Evolutionary conservation across 306 rosid genomes (phyloP), one percentile per base, ranked within the genome.

Genomic region (Prunus mume): DNA sequence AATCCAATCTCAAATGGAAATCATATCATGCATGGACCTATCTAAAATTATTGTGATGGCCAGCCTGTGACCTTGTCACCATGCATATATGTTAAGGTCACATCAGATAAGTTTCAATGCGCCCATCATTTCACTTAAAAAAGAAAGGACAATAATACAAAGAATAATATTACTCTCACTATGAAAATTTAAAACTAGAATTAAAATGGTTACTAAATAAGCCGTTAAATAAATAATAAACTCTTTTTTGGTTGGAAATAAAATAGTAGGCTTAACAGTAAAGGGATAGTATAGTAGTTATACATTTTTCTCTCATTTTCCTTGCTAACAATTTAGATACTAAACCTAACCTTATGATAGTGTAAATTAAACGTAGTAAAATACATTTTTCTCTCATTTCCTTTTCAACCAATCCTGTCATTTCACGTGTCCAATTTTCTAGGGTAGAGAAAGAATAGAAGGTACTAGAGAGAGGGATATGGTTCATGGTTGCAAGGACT

Each of bases 41-140:
- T 80, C 65, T 45, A 55, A 65, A 74, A 77, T 79, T 73, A 79
- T 81, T 69, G 77, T 20, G 65, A 72, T 27, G 52, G 81, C 89
- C 91, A 86, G 86, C 72, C 88, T 87, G 87, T 72, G 17, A 38
- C 75, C 12, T 51, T 47, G 50, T 83, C 85, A 75, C 67, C 30
- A 2, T 3, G 80, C 78, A 49, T 34, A 34, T 55, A 4, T 14
- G 34, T n/a, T 34, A 52, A 6, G 43, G 71, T 67, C 75, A 41
- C 74, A 60, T 68, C 38, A 49, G 17, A 3, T 15, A 38, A 41
- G 43, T 46, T 75, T 57, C 71, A 73, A 55, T 9, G 69, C 63
- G 49, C 61, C 66, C 57, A 69, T 77, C 25, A 24, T 67, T 50
- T 60, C 38, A 17, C n/a, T 55, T 24, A 6, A 20, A 52, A 27